phyloP scores from a whole-genome alignment of 2,329 filamentous ascomycete species.

The Aspergillus puulaauensis region DNA sequence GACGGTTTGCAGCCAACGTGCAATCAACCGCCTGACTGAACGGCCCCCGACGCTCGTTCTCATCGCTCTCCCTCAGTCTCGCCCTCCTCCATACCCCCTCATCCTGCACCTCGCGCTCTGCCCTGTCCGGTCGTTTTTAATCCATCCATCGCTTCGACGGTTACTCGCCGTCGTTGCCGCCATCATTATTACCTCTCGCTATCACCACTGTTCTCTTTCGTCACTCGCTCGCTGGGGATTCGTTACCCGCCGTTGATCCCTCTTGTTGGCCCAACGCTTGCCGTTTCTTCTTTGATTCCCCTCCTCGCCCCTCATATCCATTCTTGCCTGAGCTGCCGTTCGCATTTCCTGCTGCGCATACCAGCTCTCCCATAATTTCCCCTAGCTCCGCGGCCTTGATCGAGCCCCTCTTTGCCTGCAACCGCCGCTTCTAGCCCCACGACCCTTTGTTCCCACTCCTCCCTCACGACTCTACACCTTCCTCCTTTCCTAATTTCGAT shows the following conservation, averaged over 20 bases:
- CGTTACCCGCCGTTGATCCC: conserved; percentile 2
- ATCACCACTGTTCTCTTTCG: not conserved
- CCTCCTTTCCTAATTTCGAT: not conserved
- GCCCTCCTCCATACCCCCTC: not conserved
- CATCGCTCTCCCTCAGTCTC: conserved; percentile 3
- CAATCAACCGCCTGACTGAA: conserved; percentile 7
- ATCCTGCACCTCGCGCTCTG: not conserved
- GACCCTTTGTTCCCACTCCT: conserved; percentile 16
- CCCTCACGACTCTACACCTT: not conserved
- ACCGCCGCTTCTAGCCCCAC: conserved; percentile 16
- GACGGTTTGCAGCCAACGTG: not conserved
- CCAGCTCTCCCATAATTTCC: not conserved
- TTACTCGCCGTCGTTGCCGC: conserved; percentile 5
- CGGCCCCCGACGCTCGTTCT: conserved; percentile 3
- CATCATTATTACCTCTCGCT: not conserved
- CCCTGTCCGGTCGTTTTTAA: conserved; percentile 8
- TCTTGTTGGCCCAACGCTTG: not conserved
- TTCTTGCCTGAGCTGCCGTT: conserved; percentile 4
- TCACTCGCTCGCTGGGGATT: conserved; percentile 9
- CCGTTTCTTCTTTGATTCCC: conserved; percentile 10
- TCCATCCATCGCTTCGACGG: conserved; percentile 6
- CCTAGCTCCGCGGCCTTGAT: conserved; percentile 4
- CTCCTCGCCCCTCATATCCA: conserved; percentile 1
- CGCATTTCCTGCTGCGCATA: not conserved
- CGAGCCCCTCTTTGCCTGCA: conserved; percentile 15